phyloP scores from a whole-genome alignment of 306 rosid species.

The cucumber (Cucumis sativus) region Cucumber_9930_V3 NC_026657.2:29428501-29429000 shows the following conservation, averaged over 20 bases:
- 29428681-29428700: constrained; percentile 17
- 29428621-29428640: constrained; percentile 23
- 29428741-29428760: constrained; percentile 15
- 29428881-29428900: neutral
- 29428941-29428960: constrained; percentile 15
- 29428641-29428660: constrained; percentile 1
- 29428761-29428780: constrained; percentile 28
- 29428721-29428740: neutral
- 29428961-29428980: neutral
- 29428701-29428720: constrained; percentile 11
- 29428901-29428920: neutral
- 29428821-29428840: constrained; percentile 13
- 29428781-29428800: constrained; percentile 47
- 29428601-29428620: constrained; percentile 41
- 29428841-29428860: constrained; percentile 1
- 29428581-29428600: constrained; percentile 48
- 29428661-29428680: constrained; percentile 11
- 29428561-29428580: constrained; percentile 66
- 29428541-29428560: constrained; percentile 82
- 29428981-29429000: constrained; percentile 38
- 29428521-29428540: constrained; percentile 72
- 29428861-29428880: neutral
- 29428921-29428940: neutral
- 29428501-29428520: constrained; percentile 69
- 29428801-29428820: constrained; percentile 27